Evolutionary conservation across 2,329 filamentous ascomycete species (phyloP), one percentile per base, ranked within the genome.

Genomic region (Monilinia fructicola): DNA sequence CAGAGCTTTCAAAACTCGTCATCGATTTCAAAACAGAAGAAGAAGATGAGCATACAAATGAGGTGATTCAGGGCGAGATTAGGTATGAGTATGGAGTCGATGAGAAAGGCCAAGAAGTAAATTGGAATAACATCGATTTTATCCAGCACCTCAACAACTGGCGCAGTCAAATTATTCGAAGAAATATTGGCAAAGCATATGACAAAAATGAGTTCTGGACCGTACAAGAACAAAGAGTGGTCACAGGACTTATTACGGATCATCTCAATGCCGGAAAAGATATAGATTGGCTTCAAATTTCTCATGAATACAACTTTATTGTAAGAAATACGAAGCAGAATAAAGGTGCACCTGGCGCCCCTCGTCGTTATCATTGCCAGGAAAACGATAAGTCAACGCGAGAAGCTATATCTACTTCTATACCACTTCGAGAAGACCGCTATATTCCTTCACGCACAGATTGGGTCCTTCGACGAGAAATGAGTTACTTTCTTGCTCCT

Each of bases 231-330:
- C 53, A 56, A 59, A 12, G 52, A 12, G 58, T 50, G 2, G 21
- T 65, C 11, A 56, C 54, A 14, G 10, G 1, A 2, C 11, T 65
- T 4, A 31, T 65, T 48, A 42, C 16, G 4, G 4, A 26, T 21
- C 26, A 52, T 35, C 35, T 60, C 3, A 23, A 59, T 14, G 18
- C 5, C 6, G 35, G 26, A 18, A 50, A 35, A 7, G 56, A 52
- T n/a, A 60, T 65, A 14, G 64, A 65, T 18, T 65, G 54, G 64
- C 9, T 28, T 11, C 23, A 40, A 10, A 65, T 65, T 9, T 12
- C 64, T 12, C 3, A 31, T 21, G 64, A 53, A 2, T 65, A 65
- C 21, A 65, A 65, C 31, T 23, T 4, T 4, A 7, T 10, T 4
- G 9, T 53, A 4, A 21, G 9, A 7, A 12, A 50, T 1, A 40